Evolutionary conservation across 768 basidiomycete species (phyloP), one percentile per base, ranked within the genome.

Genomic region (Heimioporus sp.): DNA sequence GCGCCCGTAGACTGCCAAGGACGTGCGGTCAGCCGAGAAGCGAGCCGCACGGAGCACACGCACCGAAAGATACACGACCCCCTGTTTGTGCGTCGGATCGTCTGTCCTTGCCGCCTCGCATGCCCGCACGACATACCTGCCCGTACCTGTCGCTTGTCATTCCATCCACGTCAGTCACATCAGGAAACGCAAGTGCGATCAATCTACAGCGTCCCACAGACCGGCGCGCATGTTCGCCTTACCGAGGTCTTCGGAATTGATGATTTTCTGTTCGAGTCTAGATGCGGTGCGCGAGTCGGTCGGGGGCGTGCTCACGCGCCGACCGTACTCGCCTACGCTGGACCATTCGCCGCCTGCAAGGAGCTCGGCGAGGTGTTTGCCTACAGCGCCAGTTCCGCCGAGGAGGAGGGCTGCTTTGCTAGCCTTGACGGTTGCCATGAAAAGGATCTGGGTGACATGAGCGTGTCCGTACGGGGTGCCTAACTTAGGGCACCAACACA

Each of bases 131-230:
- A 90, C 87, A 61, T 89, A 89, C 65, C 87, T 86, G 40, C 24
- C 24, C 24, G 24, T 24, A 24, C 24, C 24, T n/a, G 24, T 5
- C 24, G 24, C 24, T 4, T 19, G 2, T 30, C 34, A 35, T 35
- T 35, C 15, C 34, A 24, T 35, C 34, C 34, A 35, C 34, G 8
- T 15, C 10, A 11, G 12, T 34, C 32, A 11, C 34, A 5, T 11
- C 4, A 35, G 12, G 15, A 35, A 35, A 35, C 80, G 53, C 57
- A 90, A 83, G 87, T 83, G 66, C 85, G 73, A 60, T 91, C 90
- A 51, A 92, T 89, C 72, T 81, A 92, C 83, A 17, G 86, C 82
- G 66, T 90, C 87, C 83, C 86, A 90, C 42, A 78, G 80, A 10
- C 75, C 79, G 1, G 78, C 73, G 40, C 75, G 73, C 57, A 88